Conservation (phyloP, 2,329 filamentous ascomycete genomes). For the Teratosphaeria zuluensis region DNA sequence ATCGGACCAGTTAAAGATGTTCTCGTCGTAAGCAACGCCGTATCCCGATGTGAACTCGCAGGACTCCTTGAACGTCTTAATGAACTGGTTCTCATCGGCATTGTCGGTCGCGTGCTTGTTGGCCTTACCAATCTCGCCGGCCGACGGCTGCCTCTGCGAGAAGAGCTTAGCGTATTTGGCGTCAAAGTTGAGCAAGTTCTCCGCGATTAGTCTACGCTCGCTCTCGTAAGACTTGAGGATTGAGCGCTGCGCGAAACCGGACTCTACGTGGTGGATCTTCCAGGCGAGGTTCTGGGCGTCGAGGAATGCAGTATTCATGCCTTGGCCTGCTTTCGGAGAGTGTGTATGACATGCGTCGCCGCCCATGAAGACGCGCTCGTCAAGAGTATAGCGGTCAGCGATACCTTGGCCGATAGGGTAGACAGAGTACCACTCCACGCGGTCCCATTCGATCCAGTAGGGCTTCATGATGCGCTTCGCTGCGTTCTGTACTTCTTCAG, state of each 20-base stretch:
- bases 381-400: conserved; percentile 53
- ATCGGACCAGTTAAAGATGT: conserved; percentile 73
- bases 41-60: conserved; percentile 92
- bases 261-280: conserved; percentile 90
- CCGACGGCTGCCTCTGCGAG: conserved; percentile 64
- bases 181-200: conserved; percentile 77
- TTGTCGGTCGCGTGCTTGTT: conserved; percentile 38
- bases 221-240: conserved; percentile 77
- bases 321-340: conserved; percentile 53
- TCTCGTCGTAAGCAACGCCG: conserved; percentile 75
- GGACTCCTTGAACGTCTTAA: conserved; percentile 80
- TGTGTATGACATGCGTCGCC: conserved; percentile 57
- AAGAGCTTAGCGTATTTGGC: conserved; percentile 84
- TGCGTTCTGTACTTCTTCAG: conserved; percentile 47
- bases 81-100: conserved; percentile 63
- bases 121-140: conserved; percentile 62
- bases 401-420: conserved; percentile 59
- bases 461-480: conserved; percentile 52
- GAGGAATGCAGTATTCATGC: conserved; percentile 52
- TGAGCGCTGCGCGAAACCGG: conserved; percentile 64
- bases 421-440: conserved; percentile 56
- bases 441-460: conserved; percentile 53
- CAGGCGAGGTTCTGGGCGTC: conserved; percentile 80
- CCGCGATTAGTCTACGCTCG: conserved; percentile 75
- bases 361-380: conserved; percentile 57